A percentile compares a stretch with the other conserved stretches of the same genome.
Conservation (phyloP, 352 stramenopile species). For the Globisporangium nunn region DNA sequence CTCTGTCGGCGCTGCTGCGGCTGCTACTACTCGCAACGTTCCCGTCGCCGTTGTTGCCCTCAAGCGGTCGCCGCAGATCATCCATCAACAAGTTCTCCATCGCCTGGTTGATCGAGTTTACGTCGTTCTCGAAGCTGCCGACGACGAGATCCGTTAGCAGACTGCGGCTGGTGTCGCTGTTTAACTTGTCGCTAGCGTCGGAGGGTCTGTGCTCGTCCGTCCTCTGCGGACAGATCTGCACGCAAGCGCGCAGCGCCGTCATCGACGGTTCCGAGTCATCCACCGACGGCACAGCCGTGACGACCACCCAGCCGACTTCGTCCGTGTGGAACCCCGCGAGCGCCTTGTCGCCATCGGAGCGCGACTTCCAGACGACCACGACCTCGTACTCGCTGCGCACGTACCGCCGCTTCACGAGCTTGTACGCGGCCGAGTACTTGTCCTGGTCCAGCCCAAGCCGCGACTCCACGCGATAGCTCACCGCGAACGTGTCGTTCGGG, state of each 20-base stretch:
- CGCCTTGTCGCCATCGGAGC: conserved; percentile 6
- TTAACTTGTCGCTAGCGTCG: neutral
- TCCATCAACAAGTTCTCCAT: conserved; percentile 13
- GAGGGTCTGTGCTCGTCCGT: neutral
- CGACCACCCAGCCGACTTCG: conserved; percentile 10
- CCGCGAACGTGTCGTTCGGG: conserved; percentile 9
- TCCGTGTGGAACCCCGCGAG: conserved; percentile 8
- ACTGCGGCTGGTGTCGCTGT: neutral
- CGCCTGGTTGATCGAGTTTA: conserved; percentile 14
- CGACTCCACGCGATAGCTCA: conserved; percentile 9
- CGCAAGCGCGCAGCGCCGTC: conserved; percentile 8
- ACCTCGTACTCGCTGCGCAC: conserved; percentile 7
- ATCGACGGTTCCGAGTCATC: neutral
- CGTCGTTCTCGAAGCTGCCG: conserved; percentile 12
- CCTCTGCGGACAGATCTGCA: conserved; percentile 7
- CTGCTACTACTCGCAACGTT: neutral
- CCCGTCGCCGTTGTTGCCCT: neutral
- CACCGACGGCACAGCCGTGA: conserved; percentile 5
- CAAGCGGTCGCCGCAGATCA: neutral
- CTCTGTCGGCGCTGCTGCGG: neutral
- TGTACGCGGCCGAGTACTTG: conserved; percentile 9
- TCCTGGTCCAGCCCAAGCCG: neutral
- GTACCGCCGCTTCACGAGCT: conserved; percentile 14
- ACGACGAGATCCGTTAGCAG: conserved; percentile 5
- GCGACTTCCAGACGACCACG: conserved; percentile 12